Base-by-base conservation (phyloP, 441 rosid species). In the Theobroma grandiflorum region DNA sequence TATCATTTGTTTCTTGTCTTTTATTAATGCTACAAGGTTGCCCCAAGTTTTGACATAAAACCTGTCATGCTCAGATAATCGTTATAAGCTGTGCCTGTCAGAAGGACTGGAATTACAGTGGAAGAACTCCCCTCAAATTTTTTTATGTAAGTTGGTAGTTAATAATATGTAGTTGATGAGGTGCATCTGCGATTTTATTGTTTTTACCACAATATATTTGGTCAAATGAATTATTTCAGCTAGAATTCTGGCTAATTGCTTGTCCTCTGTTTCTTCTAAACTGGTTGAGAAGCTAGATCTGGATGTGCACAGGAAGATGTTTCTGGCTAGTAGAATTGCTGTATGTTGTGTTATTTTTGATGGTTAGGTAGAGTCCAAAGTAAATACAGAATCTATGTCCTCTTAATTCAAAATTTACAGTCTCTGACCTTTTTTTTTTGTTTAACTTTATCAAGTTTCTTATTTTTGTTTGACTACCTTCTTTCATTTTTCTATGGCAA, bases 61-160 rank as follows among this genome's bases (percentile, higher is more conserved):
- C 52, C 66, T 80, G 67, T 52, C 74, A 38, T 81, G 50, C 42
- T 49, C 68, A 90, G 93, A 88, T 81, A 62, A 79, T 85, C 62
- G 70, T 91, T 11, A 65, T 86, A 45, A 52, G 67, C 76, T 84
- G 84, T 77, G 76, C 75, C 1, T 52, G 75, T 38, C 91, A 83
- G 31, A 88, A 84, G 84, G 86, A 91, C 31, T 77, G 85, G 87
- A 82, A 87, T 63, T 83, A 85, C 77, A 73, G 20, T 1, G 91
- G 87, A 81, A 86, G 75, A 68, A 33, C 45, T 83, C 81, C 83
- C 68, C 80, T 89, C 74, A 91, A 87, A 76, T 16, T 79, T 7
- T 84, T 90, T 82, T 87, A 87, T 83, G 97, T 93, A 84, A 90
- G 96, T 62, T 38, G 9, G 9, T 68, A 78, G 62, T 43, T 49